Base-by-base conservation (phyloP, 768 basidiomycete species). In the Trichaptum fuscoviolaceum region DNA sequence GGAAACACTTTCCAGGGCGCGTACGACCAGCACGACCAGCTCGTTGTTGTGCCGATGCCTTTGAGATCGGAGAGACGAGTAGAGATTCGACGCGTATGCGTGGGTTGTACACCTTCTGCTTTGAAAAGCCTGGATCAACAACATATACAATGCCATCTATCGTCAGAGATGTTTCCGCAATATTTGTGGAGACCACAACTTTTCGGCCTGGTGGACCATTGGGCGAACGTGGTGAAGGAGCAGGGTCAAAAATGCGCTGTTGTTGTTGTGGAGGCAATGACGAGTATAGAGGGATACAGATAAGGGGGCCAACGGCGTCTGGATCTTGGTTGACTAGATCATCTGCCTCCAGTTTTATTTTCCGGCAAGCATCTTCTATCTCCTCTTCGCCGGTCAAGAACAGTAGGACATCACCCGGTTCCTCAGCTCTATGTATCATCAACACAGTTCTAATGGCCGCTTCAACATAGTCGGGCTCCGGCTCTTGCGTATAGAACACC, bases 131-230 rank as follows among this genome's bases (percentile, higher is more conserved):
- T 0, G 96, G 94, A 73, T 98, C 96, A 60, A 98, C 95, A 66
- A 98, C 96, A 72, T 99, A 99, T n/a, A 99, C 96, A 72, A 99
- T 98, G 24, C 96, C 96, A 70, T 99, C 96, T 66, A 99, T 99
- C 2, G 96, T 99, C 58, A 99, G 79, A 1, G 95, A 96, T 1
- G 96, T 99, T 77, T 99, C 96, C 2, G 97, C 97, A 66, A 99
- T 95, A 74, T 99, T 99, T 30, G 96, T 99, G 9, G 95, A 93
- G 0, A 99, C 82, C 35, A 99, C 92, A 58, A 99, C 85, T 76
- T 99, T 99, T 67, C 96, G 86, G 0, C 96, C 96, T 0, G 91
- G 89, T 0, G 94, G 90, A 0, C 94, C 90, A 63, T 81, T 87
- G 0, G 84, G 75, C 0, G 77, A 80, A 2, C 83, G 80, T 0